Percentiles rank a stretch among this genome's conserved stretches.
phyloP scores from a whole-genome alignment of 495 filamentous ascomycete species.

The Trichoderma parareesei region DNA sequence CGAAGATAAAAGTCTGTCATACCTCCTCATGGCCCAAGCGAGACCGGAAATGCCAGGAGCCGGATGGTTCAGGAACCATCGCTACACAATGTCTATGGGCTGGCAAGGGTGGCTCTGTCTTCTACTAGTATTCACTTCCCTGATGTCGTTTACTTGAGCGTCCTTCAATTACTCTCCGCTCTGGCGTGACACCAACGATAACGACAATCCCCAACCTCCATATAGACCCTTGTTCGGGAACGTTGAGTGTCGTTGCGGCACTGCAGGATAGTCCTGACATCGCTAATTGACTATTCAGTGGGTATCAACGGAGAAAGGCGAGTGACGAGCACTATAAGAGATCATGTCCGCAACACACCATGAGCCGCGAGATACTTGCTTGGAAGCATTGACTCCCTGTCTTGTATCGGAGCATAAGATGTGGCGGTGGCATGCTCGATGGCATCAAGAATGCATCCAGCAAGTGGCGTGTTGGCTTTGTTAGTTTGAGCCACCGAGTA shows the following conservation, averaged over 20 bases:
- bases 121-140: background rate
- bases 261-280: background rate
- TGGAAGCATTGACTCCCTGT: background rate
- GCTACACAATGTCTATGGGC: background rate
- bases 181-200: constrained; percentile 6
- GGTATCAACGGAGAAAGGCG: too few species aligned
- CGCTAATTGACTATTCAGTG: too few species aligned
- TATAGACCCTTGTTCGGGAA: background rate
- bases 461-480: background rate
- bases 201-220: background rate
- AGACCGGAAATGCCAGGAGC: background rate
- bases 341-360: background rate
- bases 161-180: background rate
- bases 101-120: constrained; percentile 5
- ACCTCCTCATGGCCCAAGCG: background rate
- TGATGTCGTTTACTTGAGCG: background rate
- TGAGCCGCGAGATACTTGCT: background rate
- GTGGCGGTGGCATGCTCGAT: background rate
- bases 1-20: background rate
- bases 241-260: background rate
- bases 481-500: background rate
- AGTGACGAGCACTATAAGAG: too few species aligned
- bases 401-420: background rate
- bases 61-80: background rate
- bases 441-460: background rate